Evolutionary conservation across 2,329 filamentous ascomycete genomes (phyloP), one percentile per base, ranked within the genome.

Genomic region (Fusarium sacchari): DNA sequence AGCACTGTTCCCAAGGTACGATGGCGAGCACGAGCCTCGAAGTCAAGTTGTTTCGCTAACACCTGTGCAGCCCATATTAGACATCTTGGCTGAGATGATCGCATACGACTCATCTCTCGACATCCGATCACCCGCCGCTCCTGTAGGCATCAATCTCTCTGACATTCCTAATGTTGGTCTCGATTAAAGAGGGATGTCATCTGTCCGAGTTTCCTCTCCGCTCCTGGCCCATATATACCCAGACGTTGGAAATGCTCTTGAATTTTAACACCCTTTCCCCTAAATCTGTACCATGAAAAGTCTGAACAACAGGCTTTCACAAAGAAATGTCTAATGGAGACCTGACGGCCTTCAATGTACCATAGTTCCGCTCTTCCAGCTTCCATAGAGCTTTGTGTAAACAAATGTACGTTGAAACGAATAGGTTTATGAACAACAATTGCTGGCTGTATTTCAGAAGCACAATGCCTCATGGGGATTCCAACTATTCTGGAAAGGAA

Each of bases 81-180:
- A 99, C 83, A 92, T 98, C 78, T 91, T 99, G 72, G 96, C 96
- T 76, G 94, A 98, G 86, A 98, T 99, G 94, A 97, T 99, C 80
- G 96, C 95, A 74, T 91, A 95, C 83, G 96, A 98, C 85, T 90
- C 92, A 72, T 90, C 86, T 73, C 86, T 94, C 76, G 89, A 92
- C 76, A 87, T 94, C 72, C 89, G 84, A 65, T 74, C 82, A 59
- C 80, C 79, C 64, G 78, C 81, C 60, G 72, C 80, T 64, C 74
- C 75, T 43, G 74, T 77, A 36, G 81, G 81, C 69, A 81, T 85
- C 73, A 85, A 85, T 81, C 80, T 87, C 63, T 80, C 82, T 70
- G 85, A 87, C 65, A 84, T 88, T 60, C 86, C 87, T 70, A 85
- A 80, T 75, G 86, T 87, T 62, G 86, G 87, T 72, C 85, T 90